Evolutionary conservation across 176 grass and related monocot species (phyloP).

Genomic region (Lolium multiflorum): DNA sequence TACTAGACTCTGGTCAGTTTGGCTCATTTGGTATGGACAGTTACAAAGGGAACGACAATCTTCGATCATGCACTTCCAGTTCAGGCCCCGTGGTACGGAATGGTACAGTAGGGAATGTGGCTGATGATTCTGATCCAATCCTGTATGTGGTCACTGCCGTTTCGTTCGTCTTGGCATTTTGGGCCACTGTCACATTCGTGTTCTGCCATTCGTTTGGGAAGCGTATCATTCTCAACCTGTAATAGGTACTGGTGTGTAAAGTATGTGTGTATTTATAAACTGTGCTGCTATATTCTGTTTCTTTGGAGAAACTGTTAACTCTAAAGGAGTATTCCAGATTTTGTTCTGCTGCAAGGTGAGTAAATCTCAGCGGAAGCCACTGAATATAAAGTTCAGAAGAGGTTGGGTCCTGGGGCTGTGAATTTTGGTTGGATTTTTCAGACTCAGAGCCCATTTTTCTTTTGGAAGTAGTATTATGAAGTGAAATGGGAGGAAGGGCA

Average conservation of each 20-base stretch:
- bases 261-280: neutral
- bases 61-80: neutral
- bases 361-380: no score
- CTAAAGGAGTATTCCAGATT: no score
- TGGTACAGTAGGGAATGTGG: neutral
- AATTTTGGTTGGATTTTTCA: no score
- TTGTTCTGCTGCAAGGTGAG: no score
- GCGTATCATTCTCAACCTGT: neutral
- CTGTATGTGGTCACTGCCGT: neutral
- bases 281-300: neutral
- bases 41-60: neutral
- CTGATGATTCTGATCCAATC: neutral
- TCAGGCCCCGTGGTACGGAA: neutral
- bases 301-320: no score
- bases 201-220: neutral
- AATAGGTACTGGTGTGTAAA: neutral
- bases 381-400: no score
- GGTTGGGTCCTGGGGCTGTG: no score
- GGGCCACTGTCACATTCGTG: neutral
- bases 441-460: no score
- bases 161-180: conserved; percentile 23
- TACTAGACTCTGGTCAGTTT: neutral
- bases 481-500: no score
- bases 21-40: neutral
- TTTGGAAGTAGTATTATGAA: no score